Percentiles rank a stretch among this genome's conserved stretches.
Conservation (phyloP, 2,329 filamentous ascomycete genomes). For the Trichoderma sp. region DNA sequence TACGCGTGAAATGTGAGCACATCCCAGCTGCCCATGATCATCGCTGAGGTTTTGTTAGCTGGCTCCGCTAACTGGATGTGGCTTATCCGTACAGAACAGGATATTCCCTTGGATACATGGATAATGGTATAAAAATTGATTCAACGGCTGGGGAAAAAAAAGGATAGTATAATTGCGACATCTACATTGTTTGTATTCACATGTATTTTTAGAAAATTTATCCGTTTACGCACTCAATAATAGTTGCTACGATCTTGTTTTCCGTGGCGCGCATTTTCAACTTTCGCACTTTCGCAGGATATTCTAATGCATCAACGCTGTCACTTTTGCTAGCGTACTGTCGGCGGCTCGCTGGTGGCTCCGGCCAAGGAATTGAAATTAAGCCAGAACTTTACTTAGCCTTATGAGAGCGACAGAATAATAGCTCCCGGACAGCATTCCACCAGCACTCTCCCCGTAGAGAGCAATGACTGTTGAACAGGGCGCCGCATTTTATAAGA, state of each 20-base stretch:
- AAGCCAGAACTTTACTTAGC: neutral
- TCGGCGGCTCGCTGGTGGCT: neutral
- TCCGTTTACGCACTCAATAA: neutral
- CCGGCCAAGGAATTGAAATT: neutral
- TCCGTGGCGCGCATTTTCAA: neutral
- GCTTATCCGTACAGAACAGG: neutral
- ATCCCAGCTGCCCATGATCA: neutral
- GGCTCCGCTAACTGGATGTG: too few species aligned
- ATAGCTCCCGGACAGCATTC: neutral
- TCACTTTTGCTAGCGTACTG: neutral
- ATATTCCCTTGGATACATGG: neutral
- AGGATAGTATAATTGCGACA: neutral
- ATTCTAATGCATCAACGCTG: neutral
- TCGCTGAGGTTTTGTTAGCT: neutral
- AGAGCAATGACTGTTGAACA: neutral
- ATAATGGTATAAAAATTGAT: neutral
- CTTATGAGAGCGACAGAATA: neutral
- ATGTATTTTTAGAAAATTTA: neutral
- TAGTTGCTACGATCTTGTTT: neutral
- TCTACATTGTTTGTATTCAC: neutral
- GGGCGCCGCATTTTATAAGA: neutral
- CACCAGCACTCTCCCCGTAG: neutral
- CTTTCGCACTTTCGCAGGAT: neutral
- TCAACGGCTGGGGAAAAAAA: neutral
- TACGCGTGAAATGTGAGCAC: neutral